These are phyloP conservation scores for Nannizziopsis barbatae DNA, from an alignment of 2,329 filamentous ascomycete species.

Conservation along the genomic window DNA sequence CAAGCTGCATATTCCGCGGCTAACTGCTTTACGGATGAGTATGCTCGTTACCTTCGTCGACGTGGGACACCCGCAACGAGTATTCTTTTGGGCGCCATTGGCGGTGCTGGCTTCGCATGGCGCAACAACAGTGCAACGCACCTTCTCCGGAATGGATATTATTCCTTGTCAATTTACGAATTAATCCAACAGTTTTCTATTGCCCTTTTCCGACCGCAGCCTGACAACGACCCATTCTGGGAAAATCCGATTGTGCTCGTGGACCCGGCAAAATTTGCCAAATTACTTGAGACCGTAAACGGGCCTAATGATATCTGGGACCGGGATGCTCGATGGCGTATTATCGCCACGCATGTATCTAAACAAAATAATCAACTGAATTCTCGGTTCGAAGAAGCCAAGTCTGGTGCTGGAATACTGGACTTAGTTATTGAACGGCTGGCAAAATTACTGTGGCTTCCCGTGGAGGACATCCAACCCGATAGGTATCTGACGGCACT, in stretches of 20 bases:
- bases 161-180: neutral
- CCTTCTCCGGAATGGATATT: neutral
- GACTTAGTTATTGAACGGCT: neutral
- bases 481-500: neutral
- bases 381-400: neutral
- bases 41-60: conserved; percentile 10
- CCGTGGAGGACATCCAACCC: neutral
- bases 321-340: neutral
- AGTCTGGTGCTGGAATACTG: neutral
- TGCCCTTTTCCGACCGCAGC: neutral
- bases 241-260: neutral
- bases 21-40: conserved; percentile 17
- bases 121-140: neutral
- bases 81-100: neutral
- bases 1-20: conserved; percentile 22
- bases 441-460: neutral
- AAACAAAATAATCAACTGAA: no score
- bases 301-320: neutral
- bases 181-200: neutral
- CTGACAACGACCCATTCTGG: neutral
- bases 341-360: neutral
- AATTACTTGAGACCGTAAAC: neutral
- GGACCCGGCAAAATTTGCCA: neutral
- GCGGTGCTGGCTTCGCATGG: neutral
- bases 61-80: neutral